These are phyloP conservation scores for Melanomma pulvis-pyrius DNA, from an alignment of 495 filamentous ascomycete genomes.

Conservation along the genomic window DNA sequence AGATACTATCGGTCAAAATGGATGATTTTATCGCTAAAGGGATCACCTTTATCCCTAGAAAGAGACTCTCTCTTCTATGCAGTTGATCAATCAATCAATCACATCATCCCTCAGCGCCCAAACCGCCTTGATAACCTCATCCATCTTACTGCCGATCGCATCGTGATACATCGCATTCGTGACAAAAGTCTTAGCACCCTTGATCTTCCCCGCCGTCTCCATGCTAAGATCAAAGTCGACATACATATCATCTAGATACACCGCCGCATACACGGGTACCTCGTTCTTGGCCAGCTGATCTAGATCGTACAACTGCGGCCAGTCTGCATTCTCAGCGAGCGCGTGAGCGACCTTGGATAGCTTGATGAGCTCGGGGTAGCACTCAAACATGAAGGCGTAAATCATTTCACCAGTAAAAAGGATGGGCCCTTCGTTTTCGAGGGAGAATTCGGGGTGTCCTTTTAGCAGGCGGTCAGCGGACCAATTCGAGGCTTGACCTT, in stretches of 20 bases:
- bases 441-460: slow-evolving; percentile 50
- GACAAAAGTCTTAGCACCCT: slow-evolving; percentile 75
- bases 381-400: slow-evolving; percentile 78
- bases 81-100: slow-evolving; percentile 36
- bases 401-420: slow-evolving; percentile 94
- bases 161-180: slow-evolving; percentile 89
- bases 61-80: too few species aligned
- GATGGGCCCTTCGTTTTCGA: slow-evolving; percentile 57
- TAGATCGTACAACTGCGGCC: slow-evolving; percentile 78
- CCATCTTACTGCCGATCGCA: slow-evolving; percentile 69
- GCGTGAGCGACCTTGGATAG: slow-evolving; percentile 68
- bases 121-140: slow-evolving; percentile 59
- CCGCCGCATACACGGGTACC: slow-evolving; percentile 85
- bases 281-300: slow-evolving; percentile 72
- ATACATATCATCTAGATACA: slow-evolving; percentile 94
- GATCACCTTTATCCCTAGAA: not conserved
- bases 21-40: not conserved
- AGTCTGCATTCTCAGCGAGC: slow-evolving; percentile 66
- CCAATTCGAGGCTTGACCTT: slow-evolving; percentile 61
- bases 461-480: slow-evolving; percentile 59
- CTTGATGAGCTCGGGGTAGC: slow-evolving; percentile 68
- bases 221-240: slow-evolving; percentile 75
- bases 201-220: slow-evolving; percentile 75
- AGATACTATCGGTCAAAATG: not conserved
- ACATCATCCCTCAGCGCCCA: slow-evolving; percentile 47